Base-by-base conservation (phyloP, 2,329 filamentous ascomycete species). In the Aspergillus hiratsukae region DNA sequence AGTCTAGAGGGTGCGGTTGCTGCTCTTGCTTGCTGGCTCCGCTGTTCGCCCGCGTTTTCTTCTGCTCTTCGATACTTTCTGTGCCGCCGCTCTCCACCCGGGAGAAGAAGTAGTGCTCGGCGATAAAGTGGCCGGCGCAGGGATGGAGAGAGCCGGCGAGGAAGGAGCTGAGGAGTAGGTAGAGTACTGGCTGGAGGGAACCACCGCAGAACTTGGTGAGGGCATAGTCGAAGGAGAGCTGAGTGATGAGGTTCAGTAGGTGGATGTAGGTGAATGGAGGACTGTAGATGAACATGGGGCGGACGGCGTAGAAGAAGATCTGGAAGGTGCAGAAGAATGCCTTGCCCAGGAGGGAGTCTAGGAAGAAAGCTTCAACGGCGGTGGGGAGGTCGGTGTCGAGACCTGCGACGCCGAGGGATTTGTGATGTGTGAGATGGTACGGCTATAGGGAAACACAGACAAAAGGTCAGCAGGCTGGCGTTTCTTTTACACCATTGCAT, bases 251-350 rank as follows among this genome's bases (percentile, higher is more conserved):
- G 76, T 99, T 99, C 76, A 91, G 77, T 57, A 86, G 81, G 76
- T 97, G 92, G 56, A 97, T 85, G 69, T 82, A 83, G 52, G 93
- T 97, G 73, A 97, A 84, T 40, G 93, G 90, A 4, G 97, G 83
- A 66, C 86, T 84, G 82, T 96, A 96, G 66, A 99, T 84, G 76
- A 92, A 87, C 88, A 97, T 96, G 59, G 94, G 94, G 17, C 94
- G 90, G 51, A 99, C 76, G 67, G 94, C 94, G 79, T 99, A 99
- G 83, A 99, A 99, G 72, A 99, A 84, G 75, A 99, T 97, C 77
- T 99, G 94, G 79, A 97, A 99, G 64, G 94, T 99, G 79, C 89
- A 93, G 83, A 99, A 99, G 81, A 99, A 99, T 64, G 94, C 88
- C 78, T 99, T 99, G 73, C 94, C 94, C 19, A 93, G 84, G 66